Evolutionary conservation across 305 asterid genomes (phyloP).

Genomic region (Fraxinus ornus): DNA sequence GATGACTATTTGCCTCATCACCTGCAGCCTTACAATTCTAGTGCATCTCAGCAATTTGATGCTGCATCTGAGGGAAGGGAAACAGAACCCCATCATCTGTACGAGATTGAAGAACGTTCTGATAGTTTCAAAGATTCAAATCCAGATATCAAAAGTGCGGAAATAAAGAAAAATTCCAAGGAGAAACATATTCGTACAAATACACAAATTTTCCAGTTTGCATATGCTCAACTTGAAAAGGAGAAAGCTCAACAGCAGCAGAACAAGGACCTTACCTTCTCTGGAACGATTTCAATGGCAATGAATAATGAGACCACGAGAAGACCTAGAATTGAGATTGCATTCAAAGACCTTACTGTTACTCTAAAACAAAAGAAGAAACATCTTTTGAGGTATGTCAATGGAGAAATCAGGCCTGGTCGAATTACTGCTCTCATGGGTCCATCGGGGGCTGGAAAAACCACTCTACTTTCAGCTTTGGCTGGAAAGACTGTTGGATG

Average conservation of each 20-base stretch:
- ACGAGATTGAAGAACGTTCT: conserved; percentile 44
- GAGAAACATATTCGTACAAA: conserved; percentile 60
- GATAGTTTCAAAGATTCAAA: conserved; percentile 40
- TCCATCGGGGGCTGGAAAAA: conserved; percentile 95
- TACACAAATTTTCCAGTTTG: conserved; percentile 79
- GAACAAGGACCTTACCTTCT: conserved; percentile 49
- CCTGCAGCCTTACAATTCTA: conserved; percentile 15
- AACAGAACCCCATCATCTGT: conserved; percentile 26
- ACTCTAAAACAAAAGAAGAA: conserved; percentile 64
- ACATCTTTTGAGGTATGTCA: conserved; percentile 66
- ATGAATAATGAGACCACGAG: conserved; percentile 37
- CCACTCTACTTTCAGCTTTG: conserved; percentile 84
- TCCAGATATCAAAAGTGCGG: conserved; percentile 42
- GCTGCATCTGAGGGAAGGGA: conserved; percentile 34
- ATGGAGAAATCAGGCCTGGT: conserved; percentile 70
- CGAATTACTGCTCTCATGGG: conserved; percentile 96
- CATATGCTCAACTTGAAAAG: conserved; percentile 82
- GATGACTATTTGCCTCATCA: background rate
- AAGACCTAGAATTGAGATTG: conserved; percentile 64
- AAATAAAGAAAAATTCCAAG: conserved; percentile 49
- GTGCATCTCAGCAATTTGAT: conserved; percentile 25
- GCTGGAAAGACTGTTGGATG: conserved; percentile 89
- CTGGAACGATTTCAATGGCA: conserved; percentile 61
- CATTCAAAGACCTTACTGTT: conserved; percentile 68
- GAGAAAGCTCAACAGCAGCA: conserved; percentile 78